A percentile compares a stretch with the other conserved stretches of the same genome.
Conservation (phyloP, 768 basidiomycete species). For the Boletus vermiculosoides region DNA sequence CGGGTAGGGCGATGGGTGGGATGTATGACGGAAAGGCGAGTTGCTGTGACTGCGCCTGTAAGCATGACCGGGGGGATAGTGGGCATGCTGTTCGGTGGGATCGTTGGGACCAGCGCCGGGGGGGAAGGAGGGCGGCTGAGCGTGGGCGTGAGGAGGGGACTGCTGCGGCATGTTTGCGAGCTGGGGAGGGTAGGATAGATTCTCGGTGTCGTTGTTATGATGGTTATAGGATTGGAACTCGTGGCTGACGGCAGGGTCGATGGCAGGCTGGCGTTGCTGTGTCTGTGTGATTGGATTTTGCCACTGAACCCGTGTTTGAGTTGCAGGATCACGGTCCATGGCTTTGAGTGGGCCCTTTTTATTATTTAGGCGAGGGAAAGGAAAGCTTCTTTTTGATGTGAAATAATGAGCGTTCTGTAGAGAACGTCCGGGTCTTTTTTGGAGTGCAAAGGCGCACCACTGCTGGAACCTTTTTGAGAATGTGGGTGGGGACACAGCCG, state of each 20-base stretch:
- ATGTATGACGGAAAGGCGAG: conserved; percentile 38
- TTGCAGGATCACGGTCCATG: conserved; percentile 37
- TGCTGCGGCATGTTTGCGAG: conserved; percentile 34
- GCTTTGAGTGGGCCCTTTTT: conserved; percentile 31
- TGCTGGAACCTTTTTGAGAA: conserved; percentile 21
- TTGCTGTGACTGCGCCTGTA: conserved; percentile 34
- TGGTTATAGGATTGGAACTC: conserved; percentile 34
- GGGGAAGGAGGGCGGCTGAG: conserved; percentile 38
- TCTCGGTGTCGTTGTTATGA: conserved; percentile 24
- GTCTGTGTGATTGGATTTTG: conserved; percentile 33
- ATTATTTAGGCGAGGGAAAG: conserved; percentile 39
- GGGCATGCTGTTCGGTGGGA: conserved; percentile 34
- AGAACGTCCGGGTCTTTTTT: conserved; percentile 26
- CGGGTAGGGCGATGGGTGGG: conserved; percentile 40
- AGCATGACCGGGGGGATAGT: conserved; percentile 35
- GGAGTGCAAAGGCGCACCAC: conserved; percentile 5
- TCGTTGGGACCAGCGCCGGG: conserved; percentile 37
- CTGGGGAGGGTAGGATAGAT: conserved; percentile 26
- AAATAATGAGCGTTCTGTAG: conserved; percentile 29
- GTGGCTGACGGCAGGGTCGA: conserved; percentile 36
- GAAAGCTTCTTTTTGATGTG: conserved; percentile 36
- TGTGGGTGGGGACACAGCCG: conserved; percentile 19
- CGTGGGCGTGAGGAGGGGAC: conserved; percentile 27
- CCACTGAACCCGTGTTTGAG: conserved; percentile 36
- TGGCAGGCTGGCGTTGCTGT: conserved; percentile 34